These are phyloP conservation scores for Penicillium sp. DNA, from an alignment of 2,329 filamentous ascomycete species.

Conservation along the genomic window DNA sequence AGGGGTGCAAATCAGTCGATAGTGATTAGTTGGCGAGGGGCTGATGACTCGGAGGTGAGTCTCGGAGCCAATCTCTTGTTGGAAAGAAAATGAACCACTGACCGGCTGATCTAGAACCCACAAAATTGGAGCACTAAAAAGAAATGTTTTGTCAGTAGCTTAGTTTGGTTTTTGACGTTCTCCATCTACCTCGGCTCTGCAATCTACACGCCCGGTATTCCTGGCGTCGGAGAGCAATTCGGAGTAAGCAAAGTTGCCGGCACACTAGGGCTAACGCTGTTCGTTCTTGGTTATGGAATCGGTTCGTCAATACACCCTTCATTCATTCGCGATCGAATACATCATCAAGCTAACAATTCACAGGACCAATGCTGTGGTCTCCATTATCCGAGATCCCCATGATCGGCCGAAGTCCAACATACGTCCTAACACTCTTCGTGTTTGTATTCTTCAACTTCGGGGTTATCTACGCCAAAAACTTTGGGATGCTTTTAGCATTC, in stretches of 20 bases:
- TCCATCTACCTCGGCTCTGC: conserved; percentile 54
- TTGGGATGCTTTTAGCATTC: conserved; percentile 54
- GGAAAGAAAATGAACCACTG: not conserved
- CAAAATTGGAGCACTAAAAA: conserved; percentile 48
- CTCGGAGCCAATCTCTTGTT: too few relatives aligned
- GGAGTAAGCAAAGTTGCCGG: conserved; percentile 47
- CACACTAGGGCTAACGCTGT: conserved; percentile 51
- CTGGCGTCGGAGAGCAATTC: conserved; percentile 44
- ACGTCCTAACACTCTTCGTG: conserved; percentile 48
- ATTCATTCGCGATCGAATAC: not conserved
- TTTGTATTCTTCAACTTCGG: conserved; percentile 54
- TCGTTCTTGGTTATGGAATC: conserved; percentile 49
- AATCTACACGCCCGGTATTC: conserved; percentile 51
- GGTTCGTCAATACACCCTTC: conserved; percentile 4
- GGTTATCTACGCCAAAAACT: conserved; percentile 50
- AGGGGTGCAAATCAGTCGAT: not conserved
- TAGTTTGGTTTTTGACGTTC: conserved; percentile 50
- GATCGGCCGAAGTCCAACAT: conserved; percentile 52
- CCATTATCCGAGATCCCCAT: conserved; percentile 52
- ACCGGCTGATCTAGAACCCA: conserved; percentile 38
- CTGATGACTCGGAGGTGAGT: conserved; percentile 17
- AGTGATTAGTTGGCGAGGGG: conserved; percentile 19
- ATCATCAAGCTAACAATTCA: not conserved
- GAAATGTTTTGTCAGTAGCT: conserved; percentile 47
- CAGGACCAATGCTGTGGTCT: conserved; percentile 47